phyloP scores from a whole-genome alignment of 2,329 filamentous ascomycete species.

The Sporothrix inflata region DNA sequence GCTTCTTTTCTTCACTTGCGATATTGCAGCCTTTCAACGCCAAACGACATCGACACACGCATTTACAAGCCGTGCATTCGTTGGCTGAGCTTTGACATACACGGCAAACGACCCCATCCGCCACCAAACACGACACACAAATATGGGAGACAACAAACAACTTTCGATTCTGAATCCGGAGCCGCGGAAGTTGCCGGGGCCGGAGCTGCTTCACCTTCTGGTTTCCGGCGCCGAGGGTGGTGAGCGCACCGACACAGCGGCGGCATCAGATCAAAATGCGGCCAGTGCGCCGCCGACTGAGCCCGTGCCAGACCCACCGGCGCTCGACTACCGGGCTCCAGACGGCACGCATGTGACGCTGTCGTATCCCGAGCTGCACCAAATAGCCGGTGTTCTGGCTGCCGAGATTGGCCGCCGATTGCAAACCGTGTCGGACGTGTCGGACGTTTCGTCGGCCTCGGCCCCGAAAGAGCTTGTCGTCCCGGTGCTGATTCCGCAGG shows the following conservation, averaged over 20 bases:
- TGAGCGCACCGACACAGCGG: slow-evolving; percentile 22
- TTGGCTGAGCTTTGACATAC: background rate
- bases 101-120: background rate
- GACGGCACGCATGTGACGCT: slow-evolving; percentile 52
- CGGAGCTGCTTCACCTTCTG: slow-evolving; percentile 59
- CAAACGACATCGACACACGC: background rate
- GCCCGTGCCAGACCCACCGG: slow-evolving; percentile 40
- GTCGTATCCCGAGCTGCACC: slow-evolving; percentile 67
- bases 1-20: background rate
- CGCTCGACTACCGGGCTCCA: slow-evolving; percentile 65
- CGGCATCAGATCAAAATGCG: background rate
- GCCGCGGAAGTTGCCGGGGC: slow-evolving; percentile 48
- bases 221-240: slow-evolving; percentile 48
- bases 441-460: background rate
- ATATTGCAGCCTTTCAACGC: background rate
- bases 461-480: slow-evolving; percentile 56
- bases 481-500: slow-evolving; percentile 78
- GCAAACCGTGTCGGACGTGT: background rate
- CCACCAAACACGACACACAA: background rate
- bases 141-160: slow-evolving; percentile 1
- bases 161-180: slow-evolving; percentile 54
- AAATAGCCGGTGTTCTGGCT: slow-evolving; percentile 60
- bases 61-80: background rate
- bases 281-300: background rate
- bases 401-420: slow-evolving; percentile 46